phyloP scores from a whole-genome alignment of 2,329 filamentous ascomycete species.

The Emergomyces pasteurianus region DNA sequence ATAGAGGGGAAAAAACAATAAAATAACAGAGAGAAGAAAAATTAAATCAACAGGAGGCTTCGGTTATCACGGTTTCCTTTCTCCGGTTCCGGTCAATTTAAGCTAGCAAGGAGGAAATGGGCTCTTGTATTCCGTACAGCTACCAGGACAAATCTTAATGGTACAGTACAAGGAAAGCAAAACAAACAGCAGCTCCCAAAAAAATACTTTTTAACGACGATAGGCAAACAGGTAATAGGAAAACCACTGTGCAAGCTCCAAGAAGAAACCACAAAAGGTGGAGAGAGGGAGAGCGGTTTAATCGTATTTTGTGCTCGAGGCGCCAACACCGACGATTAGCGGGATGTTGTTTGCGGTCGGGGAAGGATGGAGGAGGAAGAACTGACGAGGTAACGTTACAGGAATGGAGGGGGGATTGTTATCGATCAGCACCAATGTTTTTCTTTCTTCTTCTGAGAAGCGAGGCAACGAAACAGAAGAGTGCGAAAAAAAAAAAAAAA shows the following conservation, averaged over 20 bases:
- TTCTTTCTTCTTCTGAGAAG: background rate
- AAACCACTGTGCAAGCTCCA: background rate
- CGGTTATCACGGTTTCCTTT: background rate
- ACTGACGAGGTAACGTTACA: too few relatives aligned
- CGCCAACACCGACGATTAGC: background rate
- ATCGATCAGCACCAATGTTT: background rate
- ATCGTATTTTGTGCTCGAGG: background rate
- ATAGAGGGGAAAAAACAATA: too few relatives aligned
- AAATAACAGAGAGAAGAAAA: background rate
- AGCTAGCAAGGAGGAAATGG: background rate
- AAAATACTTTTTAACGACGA: background rate
- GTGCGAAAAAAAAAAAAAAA: background rate
- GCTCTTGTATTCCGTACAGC: background rate
- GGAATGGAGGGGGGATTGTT: too few relatives aligned
- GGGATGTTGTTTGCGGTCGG: background rate
- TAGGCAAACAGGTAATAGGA: background rate
- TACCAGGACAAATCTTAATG: background rate
- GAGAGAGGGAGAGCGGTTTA: background rate
- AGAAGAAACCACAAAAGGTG: background rate
- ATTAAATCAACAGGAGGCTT: background rate
- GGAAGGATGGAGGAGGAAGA: background rate
- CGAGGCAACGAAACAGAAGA: background rate
- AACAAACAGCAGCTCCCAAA: background rate
- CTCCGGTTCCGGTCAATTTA: background rate
- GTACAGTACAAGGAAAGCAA: background rate